Evolutionary conservation across 163 green algal species (phyloP).

Genomic region (Coccomyxa subellipsoidea): DNA sequence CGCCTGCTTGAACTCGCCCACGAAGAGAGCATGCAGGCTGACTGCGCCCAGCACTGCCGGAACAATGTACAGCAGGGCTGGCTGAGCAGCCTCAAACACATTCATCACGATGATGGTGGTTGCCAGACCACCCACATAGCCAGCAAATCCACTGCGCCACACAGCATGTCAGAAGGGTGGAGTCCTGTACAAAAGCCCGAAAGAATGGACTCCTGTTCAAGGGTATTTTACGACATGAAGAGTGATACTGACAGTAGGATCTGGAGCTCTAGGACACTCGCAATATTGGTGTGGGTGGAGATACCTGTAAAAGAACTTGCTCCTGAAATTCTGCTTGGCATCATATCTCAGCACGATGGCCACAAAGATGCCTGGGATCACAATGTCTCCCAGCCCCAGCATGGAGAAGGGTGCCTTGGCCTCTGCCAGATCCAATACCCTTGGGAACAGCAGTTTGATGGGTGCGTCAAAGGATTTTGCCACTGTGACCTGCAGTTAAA

Average conservation of each 20-base stretch:
- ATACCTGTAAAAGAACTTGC: conserved; percentile 43
- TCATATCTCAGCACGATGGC: conserved; percentile 93
- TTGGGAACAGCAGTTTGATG: conserved; percentile 97
- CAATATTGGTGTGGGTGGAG: too few species aligned
- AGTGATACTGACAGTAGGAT: too few species aligned
- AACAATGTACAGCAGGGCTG: conserved; percentile 98
- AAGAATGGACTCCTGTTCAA: too few species aligned
- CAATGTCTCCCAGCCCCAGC: conserved; percentile 97
- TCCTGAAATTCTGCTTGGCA: conserved; percentile 37
- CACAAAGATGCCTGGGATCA: conserved; percentile 95
- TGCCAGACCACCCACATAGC: conserved; percentile 82
- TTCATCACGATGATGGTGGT: conserved; percentile 98
- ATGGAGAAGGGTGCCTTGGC: conserved; percentile 79
- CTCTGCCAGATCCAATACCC: conserved; percentile 6
- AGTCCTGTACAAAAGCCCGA: too few species aligned
- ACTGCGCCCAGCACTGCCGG: conserved; percentile 69
- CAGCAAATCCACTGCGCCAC: conserved; percentile 60
- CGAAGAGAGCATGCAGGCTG: conserved; percentile 38
- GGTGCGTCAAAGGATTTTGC: conserved; percentile 96
- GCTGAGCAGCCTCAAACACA: conserved; percentile 93
- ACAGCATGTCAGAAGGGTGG: too few species aligned
- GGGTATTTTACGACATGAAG: too few species aligned
- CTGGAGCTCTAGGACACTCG: too few species aligned
- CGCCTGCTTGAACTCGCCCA: conserved; percentile 14
- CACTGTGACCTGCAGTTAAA: conserved; percentile 90